phyloP scores from a whole-genome alignment of 2,329 filamentous ascomycete genomes.

The Pseudocercospora pini-densiflorae region DNA sequence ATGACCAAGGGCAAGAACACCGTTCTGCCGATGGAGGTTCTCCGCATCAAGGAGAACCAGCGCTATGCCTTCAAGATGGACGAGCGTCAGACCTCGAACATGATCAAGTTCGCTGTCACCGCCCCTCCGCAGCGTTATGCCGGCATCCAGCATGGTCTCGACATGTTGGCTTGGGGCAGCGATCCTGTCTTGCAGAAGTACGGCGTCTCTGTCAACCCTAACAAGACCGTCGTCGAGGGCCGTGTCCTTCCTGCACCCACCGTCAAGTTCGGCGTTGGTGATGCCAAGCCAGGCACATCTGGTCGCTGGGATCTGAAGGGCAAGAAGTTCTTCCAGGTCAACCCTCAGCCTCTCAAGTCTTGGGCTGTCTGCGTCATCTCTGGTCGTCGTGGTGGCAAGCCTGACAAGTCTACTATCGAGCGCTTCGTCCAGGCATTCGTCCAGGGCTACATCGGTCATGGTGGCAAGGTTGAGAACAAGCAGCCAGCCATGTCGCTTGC shows the following conservation, averaged over 20 bases:
- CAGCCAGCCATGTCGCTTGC: constrained; percentile 51
- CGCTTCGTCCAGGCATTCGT: constrained; percentile 66
- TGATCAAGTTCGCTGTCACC: constrained; percentile 94
- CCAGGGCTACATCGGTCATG: constrained; percentile 64
- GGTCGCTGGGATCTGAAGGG: constrained; percentile 89
- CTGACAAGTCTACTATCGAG: constrained; percentile 51
- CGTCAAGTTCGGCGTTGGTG: constrained; percentile 65
- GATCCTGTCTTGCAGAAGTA: constrained; percentile 76
- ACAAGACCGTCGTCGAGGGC: constrained; percentile 68
- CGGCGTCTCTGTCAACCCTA: constrained; percentile 68
- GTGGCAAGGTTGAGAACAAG: constrained; percentile 58
- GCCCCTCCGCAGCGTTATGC: constrained; percentile 69
- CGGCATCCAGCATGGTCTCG: constrained; percentile 71
- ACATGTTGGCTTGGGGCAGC: constrained; percentile 66
- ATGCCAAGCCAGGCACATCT: constrained; percentile 63
- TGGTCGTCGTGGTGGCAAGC: constrained; percentile 53
- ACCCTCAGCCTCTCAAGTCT: constrained; percentile 60
- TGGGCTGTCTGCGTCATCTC: constrained; percentile 78
- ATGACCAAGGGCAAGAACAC: constrained; percentile 58
- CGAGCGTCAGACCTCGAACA: constrained; percentile 70
- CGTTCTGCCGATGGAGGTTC: constrained; percentile 61
- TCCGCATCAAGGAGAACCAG: constrained; percentile 59
- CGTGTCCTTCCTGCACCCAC: constrained; percentile 72
- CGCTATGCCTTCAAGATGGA: constrained; percentile 63
- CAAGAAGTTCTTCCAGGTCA: constrained; percentile 74